phyloP scores from a whole-genome alignment of 208 protist species.

The Porcisia deanei region DNA sequence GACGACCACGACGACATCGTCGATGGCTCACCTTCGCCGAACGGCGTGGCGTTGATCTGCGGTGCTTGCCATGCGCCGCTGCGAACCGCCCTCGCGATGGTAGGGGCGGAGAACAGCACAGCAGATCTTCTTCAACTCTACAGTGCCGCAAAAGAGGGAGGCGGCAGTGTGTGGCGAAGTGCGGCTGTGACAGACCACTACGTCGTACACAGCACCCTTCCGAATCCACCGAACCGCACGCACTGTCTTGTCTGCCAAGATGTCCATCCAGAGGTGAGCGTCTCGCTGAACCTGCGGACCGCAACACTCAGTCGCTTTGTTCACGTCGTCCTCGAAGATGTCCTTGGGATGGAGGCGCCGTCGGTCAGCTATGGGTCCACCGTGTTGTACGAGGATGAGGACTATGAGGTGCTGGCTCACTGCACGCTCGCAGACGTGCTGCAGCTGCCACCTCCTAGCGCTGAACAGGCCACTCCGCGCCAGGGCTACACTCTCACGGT shows the following conservation, averaged over 20 bases:
- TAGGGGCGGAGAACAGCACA: neutral
- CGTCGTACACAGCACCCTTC: constrained; percentile 61
- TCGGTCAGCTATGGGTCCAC: constrained; percentile 44
- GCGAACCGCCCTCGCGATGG: neutral
- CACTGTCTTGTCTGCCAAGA: constrained; percentile 67
- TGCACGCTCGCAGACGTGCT: constrained; percentile 29
- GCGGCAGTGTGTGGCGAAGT: too few relatives aligned
- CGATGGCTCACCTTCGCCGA: neutral
- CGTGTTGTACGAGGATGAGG: constrained; percentile 80
- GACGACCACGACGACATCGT: neutral
- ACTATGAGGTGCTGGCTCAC: constrained; percentile 61
- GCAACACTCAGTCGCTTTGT: constrained; percentile 58
- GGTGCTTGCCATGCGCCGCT: neutral
- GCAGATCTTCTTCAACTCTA: neutral
- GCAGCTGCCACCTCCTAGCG: neutral
- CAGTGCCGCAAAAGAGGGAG: neutral
- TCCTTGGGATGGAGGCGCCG: constrained; percentile 38
- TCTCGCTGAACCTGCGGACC: constrained; percentile 25
- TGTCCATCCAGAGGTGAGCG: constrained; percentile 42
- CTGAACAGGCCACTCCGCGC: neutral
- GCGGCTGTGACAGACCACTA: constrained; percentile 39
- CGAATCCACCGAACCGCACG: constrained; percentile 35
- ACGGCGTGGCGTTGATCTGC: neutral
- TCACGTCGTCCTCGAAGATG: constrained; percentile 30
- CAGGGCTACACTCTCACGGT: constrained; percentile 36